Evolutionary conservation across 352 stramenopile genomes (phyloP).

Genomic region (Phytopythium oedochilum): DNA sequence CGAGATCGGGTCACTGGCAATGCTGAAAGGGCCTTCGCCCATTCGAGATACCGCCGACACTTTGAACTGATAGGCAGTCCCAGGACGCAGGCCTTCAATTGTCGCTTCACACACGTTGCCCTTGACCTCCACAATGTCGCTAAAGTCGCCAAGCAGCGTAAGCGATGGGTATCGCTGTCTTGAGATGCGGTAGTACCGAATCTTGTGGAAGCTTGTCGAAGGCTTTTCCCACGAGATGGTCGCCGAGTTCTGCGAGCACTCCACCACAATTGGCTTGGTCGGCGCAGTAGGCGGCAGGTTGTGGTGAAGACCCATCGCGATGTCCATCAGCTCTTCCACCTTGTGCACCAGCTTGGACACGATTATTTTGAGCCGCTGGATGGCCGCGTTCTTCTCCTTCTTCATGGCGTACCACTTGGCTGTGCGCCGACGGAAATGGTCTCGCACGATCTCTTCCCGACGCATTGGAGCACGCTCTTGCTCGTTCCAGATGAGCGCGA

Average conservation of each 20-base stretch:
- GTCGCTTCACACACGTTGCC: constrained; percentile 43
- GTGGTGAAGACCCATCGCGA: constrained; percentile 78
- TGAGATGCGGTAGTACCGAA: constrained; percentile 79
- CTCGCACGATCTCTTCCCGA: constrained; percentile 56
- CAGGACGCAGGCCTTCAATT: constrained; percentile 75
- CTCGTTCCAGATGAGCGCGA: constrained; percentile 41
- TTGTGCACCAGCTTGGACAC: constrained; percentile 87
- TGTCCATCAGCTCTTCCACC: constrained; percentile 88
- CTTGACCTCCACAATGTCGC: constrained; percentile 72
- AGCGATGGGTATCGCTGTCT: constrained; percentile 76
- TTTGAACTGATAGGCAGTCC: constrained; percentile 84
- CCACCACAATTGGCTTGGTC: constrained; percentile 41
- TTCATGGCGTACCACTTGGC: constrained; percentile 77
- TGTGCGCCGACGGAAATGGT: constrained; percentile 62
- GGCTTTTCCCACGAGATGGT: constrained; percentile 72
- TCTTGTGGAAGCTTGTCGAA: constrained; percentile 61
- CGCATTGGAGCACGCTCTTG: constrained; percentile 38
- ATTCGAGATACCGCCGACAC: constrained; percentile 81
- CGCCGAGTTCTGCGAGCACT: constrained; percentile 68
- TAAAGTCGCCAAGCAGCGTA: constrained; percentile 79
- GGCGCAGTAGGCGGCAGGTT: constrained; percentile 81
- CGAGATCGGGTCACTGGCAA: constrained; percentile 57
- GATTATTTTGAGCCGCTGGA: constrained; percentile 84
- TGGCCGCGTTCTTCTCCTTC: constrained; percentile 76
- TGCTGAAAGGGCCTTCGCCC: constrained; percentile 81